These are phyloP conservation scores for Rhizophagus sp. DNA, from an alignment of 192 early-diverging fungal genomes.

Conservation along the genomic window DNA sequence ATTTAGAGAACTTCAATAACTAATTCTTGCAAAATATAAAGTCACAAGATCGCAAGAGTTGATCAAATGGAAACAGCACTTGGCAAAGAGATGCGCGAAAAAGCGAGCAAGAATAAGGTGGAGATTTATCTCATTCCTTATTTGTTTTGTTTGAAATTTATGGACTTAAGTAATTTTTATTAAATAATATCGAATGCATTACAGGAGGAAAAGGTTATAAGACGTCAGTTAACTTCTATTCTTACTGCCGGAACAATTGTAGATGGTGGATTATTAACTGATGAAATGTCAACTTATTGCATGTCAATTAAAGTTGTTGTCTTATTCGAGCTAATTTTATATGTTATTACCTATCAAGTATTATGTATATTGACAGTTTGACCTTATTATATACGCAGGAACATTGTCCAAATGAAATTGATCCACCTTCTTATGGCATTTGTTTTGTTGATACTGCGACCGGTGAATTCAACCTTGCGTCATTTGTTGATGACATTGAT, in stretches of 20 bases:
- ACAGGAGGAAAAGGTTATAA: conserved; percentile 79
- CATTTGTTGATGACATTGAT: conserved; percentile 82
- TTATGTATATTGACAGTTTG: background rate
- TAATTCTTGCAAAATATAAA: background rate
- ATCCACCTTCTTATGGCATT: conserved; percentile 71
- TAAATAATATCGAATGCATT: conserved; percentile 14
- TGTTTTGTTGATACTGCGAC: conserved; percentile 96
- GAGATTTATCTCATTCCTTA: no score
- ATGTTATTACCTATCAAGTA: background rate
- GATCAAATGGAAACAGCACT: conserved; percentile 97
- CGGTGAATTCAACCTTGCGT: conserved; percentile 83
- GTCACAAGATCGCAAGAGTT: conserved; percentile 88
- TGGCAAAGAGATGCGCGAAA: conserved; percentile 90
- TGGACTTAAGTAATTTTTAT: no score
- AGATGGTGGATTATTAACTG: conserved; percentile 82
- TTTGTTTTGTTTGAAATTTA: background rate
- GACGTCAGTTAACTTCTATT: conserved; percentile 81
- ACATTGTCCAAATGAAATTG: conserved; percentile 34
- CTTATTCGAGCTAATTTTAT: background rate
- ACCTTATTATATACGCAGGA: conserved; percentile 36
- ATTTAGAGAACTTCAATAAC: background rate
- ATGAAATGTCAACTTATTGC: conserved; percentile 92
- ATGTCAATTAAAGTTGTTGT: conserved; percentile 83
- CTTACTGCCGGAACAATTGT: conserved; percentile 91
- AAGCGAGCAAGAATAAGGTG: conserved; percentile 45